phyloP scores from a whole-genome alignment of 169 alveolate genomes.

The Plasmodium berghei region DNA sequence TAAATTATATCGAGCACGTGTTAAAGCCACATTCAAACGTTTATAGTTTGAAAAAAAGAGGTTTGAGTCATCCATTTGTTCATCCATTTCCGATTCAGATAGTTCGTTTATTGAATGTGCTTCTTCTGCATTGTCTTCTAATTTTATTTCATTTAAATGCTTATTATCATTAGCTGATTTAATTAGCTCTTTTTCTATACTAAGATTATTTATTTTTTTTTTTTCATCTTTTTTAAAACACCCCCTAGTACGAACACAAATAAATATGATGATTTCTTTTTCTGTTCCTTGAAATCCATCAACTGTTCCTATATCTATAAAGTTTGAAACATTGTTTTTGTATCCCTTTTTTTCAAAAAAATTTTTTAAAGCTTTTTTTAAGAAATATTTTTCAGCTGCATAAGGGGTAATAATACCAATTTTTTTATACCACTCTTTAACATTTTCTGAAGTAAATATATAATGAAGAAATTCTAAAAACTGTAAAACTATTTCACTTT shows the following conservation, averaged over 20 bases:
- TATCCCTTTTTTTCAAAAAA: slow-evolving; percentile 39
- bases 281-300: slow-evolving; percentile 99
- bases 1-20: slow-evolving; percentile 94
- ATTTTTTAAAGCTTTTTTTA: slow-evolving; percentile 70
- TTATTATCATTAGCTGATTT: background rate
- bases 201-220: slow-evolving; percentile 2
- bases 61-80: slow-evolving; percentile 33
- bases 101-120: background rate
- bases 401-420: slow-evolving; percentile 87
- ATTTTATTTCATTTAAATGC: background rate
- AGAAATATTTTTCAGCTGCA: slow-evolving; percentile 80
- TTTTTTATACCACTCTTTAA: slow-evolving; percentile 39
- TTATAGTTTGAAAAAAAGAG: slow-evolving; percentile 92
- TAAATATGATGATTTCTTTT: slow-evolving; percentile 95
- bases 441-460: slow-evolving; percentile 78
- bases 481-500: slow-evolving; percentile 75
- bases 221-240: slow-evolving; percentile 23
- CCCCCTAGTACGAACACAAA: slow-evolving; percentile 91
- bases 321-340: slow-evolving; percentile 47
- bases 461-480: slow-evolving; percentile 75
- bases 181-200: background rate
- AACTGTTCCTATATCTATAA: slow-evolving; percentile 96
- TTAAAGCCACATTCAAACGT: slow-evolving; percentile 96
- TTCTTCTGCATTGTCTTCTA: background rate
- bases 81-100: slow-evolving; percentile 28